These are phyloP conservation scores for Ophidiomyces ophidiicola DNA, from an alignment of 2,329 filamentous ascomycete genomes.

Conservation along the genomic window DNA sequence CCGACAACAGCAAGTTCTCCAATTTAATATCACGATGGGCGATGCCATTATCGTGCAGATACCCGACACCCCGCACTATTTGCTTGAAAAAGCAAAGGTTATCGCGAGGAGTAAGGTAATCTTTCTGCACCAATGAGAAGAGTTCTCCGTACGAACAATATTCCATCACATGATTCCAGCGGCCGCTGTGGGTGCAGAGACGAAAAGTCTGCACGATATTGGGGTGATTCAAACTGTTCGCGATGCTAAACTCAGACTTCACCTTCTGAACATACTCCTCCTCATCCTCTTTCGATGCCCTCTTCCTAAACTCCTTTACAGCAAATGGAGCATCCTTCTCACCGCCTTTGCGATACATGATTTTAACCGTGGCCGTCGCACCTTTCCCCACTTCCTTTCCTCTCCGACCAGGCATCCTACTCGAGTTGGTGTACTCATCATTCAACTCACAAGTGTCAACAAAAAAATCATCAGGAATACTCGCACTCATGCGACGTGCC, in stretches of 20 bases:
- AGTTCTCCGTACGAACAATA: slow-evolving; percentile 75
- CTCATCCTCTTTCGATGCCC: slow-evolving; percentile 54
- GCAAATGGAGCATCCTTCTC: slow-evolving; percentile 55
- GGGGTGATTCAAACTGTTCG: slow-evolving; percentile 71
- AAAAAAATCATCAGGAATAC: slow-evolving; percentile 59
- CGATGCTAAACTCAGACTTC: slow-evolving; percentile 81
- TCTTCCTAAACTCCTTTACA: slow-evolving; percentile 75
- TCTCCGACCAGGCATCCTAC: slow-evolving; percentile 57
- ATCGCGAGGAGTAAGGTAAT: slow-evolving; percentile 55
- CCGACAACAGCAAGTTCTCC: slow-evolving; percentile 70
- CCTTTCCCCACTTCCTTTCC: slow-evolving; percentile 70
- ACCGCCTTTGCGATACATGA: slow-evolving; percentile 61
- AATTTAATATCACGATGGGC: slow-evolving; percentile 86
- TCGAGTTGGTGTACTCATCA: slow-evolving; percentile 57
- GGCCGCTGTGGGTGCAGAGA: slow-evolving; percentile 59
- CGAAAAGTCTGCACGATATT: slow-evolving; percentile 74
- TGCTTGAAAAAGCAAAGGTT: slow-evolving; percentile 83
- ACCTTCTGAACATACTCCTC: slow-evolving; percentile 78
- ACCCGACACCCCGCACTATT: slow-evolving; percentile 66
- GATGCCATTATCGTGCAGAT: slow-evolving; percentile 71
- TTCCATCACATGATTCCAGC: slow-evolving; percentile 90
- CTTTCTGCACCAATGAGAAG: slow-evolving; percentile 59
- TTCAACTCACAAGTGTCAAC: slow-evolving; percentile 58
- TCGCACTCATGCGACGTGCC: slow-evolving; percentile 63
- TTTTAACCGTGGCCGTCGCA: slow-evolving; percentile 66